Conservation (phyloP, 176 grass and related monocot species). For the Chrysopogon serrulatus region DNA sequence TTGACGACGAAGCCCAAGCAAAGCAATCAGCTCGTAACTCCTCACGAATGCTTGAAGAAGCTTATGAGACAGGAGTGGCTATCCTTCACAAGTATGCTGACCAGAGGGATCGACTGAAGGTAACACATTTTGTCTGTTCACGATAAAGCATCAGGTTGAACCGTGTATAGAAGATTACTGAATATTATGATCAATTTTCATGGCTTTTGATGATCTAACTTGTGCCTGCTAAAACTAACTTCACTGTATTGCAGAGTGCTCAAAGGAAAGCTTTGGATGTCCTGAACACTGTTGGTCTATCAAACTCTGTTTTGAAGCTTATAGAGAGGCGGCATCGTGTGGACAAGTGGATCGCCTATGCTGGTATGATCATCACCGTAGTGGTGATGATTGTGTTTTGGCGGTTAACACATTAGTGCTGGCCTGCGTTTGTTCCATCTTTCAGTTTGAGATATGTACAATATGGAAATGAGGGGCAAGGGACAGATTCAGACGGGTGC, state of each 20-base stretch:
- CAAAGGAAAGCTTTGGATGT: conserved; percentile 98
- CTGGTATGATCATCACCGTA: conserved; percentile 66
- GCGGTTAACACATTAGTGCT: conserved; percentile 67
- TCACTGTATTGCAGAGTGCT: conserved; percentile 54
- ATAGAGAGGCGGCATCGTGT: conserved; percentile 83
- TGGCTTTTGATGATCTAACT: not conserved
- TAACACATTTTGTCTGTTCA: conserved; percentile 1
- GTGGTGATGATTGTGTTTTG: conserved; percentile 70
- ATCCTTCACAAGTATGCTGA: conserved; percentile 89
- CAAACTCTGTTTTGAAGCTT: conserved; percentile 84
- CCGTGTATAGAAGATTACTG: not conserved
- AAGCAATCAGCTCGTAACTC: conserved; percentile 87
- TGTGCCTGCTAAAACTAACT: not conserved
- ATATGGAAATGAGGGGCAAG: not conserved
- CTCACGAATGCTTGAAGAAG: conserved; percentile 78
- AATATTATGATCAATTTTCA: not conserved
- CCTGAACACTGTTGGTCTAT: conserved; percentile 89
- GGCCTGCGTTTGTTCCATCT: not conserved
- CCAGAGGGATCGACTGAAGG: conserved; percentile 93
- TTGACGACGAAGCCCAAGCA: conserved; percentile 87
- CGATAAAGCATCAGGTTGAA: not conserved
- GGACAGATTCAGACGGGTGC: not conserved
- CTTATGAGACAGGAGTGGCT: conserved; percentile 71
- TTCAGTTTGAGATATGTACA: conserved; percentile 3
- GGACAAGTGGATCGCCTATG: conserved; percentile 89